Percentiles rank a stretch among this genome's conserved stretches.
These are phyloP conservation scores for Candida glaebosa DNA, from an alignment of 805 yeast species.

Conservation along the genomic window DNA sequence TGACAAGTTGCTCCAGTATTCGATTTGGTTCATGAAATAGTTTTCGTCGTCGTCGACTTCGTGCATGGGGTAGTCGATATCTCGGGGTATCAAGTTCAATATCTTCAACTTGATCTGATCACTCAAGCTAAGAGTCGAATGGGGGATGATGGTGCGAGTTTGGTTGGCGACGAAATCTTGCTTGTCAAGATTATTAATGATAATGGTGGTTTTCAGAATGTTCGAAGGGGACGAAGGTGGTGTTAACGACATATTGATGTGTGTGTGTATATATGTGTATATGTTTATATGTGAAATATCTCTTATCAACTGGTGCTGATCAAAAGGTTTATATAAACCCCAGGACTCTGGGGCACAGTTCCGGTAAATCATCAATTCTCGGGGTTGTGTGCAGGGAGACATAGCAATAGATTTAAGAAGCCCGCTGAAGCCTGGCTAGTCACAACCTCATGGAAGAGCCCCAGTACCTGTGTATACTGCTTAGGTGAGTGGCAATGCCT, in stretches of 20 bases:
- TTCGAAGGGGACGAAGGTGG: neutral
- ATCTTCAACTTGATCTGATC: slow-evolving; percentile 32
- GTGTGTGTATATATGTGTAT: neutral
- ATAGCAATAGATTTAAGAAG: too few relatives aligned
- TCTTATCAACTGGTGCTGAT: neutral
- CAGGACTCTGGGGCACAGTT: neutral
- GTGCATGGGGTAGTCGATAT: slow-evolving; percentile 5
- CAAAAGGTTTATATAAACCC: too few relatives aligned
- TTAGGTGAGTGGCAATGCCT: too few relatives aligned
- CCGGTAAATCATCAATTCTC: too few relatives aligned
- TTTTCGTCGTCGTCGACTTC: slow-evolving; percentile 15
- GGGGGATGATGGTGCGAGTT: neutral
- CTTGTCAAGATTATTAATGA: slow-evolving; percentile 30
- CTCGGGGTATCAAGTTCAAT: slow-evolving; percentile 17
- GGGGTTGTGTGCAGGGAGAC: too few relatives aligned
- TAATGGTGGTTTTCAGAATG: slow-evolving; percentile 27
- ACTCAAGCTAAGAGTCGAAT: slow-evolving; percentile 25
- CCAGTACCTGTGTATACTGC: too few relatives aligned
- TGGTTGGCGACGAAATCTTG: slow-evolving; percentile 24
- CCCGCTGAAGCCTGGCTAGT: too few relatives aligned
- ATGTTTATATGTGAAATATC: neutral
- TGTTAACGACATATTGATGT: neutral
- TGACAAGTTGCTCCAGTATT: slow-evolving; percentile 38
- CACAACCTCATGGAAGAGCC: too few relatives aligned
- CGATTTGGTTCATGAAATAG: slow-evolving; percentile 23